Percentiles rank a stretch among this genome's conserved stretches.
These are phyloP conservation scores for Erysimum cheiranthoides DNA, from an alignment of 345 rosid genomes.

Conservation along the genomic window DNA sequence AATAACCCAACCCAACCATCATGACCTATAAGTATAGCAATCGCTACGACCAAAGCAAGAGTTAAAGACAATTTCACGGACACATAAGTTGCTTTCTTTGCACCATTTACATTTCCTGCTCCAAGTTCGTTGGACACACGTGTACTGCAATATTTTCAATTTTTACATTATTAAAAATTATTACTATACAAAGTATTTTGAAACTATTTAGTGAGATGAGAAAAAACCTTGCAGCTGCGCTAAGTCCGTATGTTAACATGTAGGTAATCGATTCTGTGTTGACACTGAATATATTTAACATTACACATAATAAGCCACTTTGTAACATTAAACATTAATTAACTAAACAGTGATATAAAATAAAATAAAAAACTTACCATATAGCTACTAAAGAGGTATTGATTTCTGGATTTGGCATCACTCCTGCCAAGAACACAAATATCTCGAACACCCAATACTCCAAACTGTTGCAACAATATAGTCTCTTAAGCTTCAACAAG, in stretches of 20 bases:
- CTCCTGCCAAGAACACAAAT: conserved; percentile 74
- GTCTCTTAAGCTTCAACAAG: conserved; percentile 7
- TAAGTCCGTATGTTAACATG: conserved; percentile 73
- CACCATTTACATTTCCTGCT: conserved; percentile 58
- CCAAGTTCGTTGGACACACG: conserved; percentile 87
- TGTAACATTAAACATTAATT: neutral
- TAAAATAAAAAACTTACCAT: conserved; percentile 49
- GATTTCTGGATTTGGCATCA: conserved; percentile 64
- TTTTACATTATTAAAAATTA: neutral
- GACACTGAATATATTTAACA: conserved; percentile 46
- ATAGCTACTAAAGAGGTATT: conserved; percentile 70
- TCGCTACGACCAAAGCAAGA: conserved; percentile 55
- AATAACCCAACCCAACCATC: conserved; percentile 67
- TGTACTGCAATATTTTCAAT: conserved; percentile 53
- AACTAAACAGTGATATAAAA: conserved; percentile 1
- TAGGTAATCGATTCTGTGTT: conserved; percentile 66
- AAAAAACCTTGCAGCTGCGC: conserved; percentile 86
- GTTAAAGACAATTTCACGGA: conserved; percentile 57
- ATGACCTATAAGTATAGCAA: conserved; percentile 58
- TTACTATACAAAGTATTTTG: neutral
- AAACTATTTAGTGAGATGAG: neutral
- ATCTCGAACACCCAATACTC: conserved; percentile 82
- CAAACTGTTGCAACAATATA: conserved; percentile 48
- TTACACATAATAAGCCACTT: neutral
- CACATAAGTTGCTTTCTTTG: conserved; percentile 61